These are phyloP conservation scores for Cucurbitaria berberidis DNA, from an alignment of 2,329 filamentous ascomycete species.

Conservation along the genomic window DNA sequence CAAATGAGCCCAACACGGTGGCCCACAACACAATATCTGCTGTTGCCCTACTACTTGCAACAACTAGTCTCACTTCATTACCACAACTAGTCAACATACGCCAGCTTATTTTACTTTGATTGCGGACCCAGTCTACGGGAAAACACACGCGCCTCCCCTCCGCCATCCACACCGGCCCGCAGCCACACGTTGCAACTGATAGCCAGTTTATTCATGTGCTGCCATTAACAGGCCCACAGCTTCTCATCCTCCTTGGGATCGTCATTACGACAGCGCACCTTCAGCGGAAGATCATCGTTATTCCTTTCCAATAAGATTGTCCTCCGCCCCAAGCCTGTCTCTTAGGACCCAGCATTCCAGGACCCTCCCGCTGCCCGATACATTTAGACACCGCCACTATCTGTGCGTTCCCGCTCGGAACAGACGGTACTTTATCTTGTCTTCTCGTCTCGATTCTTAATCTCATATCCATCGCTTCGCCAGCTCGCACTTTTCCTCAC, in stretches of 20 bases:
- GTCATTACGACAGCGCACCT: slow-evolving; percentile 33
- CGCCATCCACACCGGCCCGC: slow-evolving; percentile 33
- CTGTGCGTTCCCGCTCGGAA: slow-evolving; percentile 25
- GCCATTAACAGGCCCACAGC: slow-evolving; percentile 24
- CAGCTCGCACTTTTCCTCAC: slow-evolving; percentile 4
- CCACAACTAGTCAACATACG: slow-evolving; percentile 23
- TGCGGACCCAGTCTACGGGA: slow-evolving; percentile 27
- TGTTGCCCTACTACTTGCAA: no score
- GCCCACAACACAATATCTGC: neutral
- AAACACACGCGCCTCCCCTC: slow-evolving; percentile 18
- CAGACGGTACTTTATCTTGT: slow-evolving; percentile 12
- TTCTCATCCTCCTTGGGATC: slow-evolving; percentile 29
- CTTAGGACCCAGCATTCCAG: slow-evolving; percentile 36
- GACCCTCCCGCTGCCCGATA: slow-evolving; percentile 41
- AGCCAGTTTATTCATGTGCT: slow-evolving; percentile 21
- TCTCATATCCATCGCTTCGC: slow-evolving; percentile 12
- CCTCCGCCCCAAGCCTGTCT: slow-evolving; percentile 30
- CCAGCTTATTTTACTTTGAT: slow-evolving; percentile 29
- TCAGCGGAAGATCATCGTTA: slow-evolving; percentile 41
- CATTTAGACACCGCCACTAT: slow-evolving; percentile 36
- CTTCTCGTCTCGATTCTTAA: slow-evolving; percentile 5
- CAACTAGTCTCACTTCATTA: no score
- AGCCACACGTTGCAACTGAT: slow-evolving; percentile 34
- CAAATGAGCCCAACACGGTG: slow-evolving; percentile 14
- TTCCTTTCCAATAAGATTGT: slow-evolving; percentile 39